phyloP scores from a whole-genome alignment of 2,329 filamentous ascomycete species.

The Zelopaecilomyces penicillatus region DNA sequence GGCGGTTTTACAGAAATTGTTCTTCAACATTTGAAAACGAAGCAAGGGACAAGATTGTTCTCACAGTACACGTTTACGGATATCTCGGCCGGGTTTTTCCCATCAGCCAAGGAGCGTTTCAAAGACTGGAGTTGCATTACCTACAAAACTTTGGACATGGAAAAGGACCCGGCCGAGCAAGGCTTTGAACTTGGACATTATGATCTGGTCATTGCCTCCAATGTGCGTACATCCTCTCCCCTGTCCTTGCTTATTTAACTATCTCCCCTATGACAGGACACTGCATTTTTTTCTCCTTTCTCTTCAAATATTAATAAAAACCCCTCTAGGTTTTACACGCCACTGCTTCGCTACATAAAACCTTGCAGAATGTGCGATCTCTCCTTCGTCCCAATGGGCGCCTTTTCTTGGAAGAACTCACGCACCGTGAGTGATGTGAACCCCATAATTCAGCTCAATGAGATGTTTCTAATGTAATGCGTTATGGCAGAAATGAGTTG shows the following conservation, averaged over 20 bases:
- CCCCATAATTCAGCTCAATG: no score
- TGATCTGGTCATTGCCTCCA: slow-evolving; percentile 8
- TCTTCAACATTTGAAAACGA: slow-evolving; percentile 1
- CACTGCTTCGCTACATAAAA: neutral
- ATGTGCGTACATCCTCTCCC: neutral
- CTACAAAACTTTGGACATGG: slow-evolving; percentile 19
- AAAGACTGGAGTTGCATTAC: slow-evolving; percentile 2
- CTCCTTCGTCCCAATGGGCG: slow-evolving; percentile 2
- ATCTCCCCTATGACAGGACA: no score
- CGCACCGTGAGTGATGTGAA: neutral
- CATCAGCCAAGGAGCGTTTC: slow-evolving; percentile 14
- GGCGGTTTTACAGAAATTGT: slow-evolving; percentile 22
- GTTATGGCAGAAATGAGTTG: neutral
- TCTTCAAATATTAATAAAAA: slow-evolving; percentile 11
- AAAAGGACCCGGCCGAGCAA: slow-evolving; percentile 3
- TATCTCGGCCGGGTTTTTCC: slow-evolving; percentile 15
- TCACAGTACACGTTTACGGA: slow-evolving; percentile 18
- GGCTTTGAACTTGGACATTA: slow-evolving; percentile 5
- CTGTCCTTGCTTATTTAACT: no score
- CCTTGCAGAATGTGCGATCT: neutral
- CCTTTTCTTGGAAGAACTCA: slow-evolving; percentile 3
- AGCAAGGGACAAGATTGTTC: neutral
- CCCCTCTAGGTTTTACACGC: slow-evolving; percentile 5
- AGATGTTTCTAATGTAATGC: no score
- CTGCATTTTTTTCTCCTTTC: no score